phyloP scores from a whole-genome alignment of 352 stramenopile species.

The Globisporangium radiosum region DNA sequence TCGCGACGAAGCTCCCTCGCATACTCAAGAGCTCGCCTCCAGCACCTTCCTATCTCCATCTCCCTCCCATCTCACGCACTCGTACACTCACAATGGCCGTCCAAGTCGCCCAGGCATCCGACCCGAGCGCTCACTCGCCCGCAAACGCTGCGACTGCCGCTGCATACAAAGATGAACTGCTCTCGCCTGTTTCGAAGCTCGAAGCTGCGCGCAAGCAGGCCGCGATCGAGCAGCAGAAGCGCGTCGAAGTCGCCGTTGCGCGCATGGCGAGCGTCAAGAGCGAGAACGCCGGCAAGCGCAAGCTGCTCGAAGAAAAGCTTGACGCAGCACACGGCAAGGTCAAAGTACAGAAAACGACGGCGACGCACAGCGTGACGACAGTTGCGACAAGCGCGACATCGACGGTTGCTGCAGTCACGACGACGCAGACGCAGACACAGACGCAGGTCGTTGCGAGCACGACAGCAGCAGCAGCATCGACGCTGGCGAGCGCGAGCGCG shows the following conservation, averaged over 20 bases:
- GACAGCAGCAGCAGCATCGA: background rate
- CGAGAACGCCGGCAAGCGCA: constrained; percentile 49
- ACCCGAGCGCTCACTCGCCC: constrained; percentile 20
- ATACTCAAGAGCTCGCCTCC: no score
- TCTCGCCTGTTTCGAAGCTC: constrained; percentile 73
- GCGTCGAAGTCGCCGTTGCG: constrained; percentile 51
- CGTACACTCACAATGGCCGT: constrained; percentile 33
- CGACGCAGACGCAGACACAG: constrained; percentile 3
- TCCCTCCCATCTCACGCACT: no score
- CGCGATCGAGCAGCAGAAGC: constrained; percentile 59
- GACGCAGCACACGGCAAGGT: constrained; percentile 33
- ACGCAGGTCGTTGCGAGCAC: background rate
- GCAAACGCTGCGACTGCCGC: constrained; percentile 15
- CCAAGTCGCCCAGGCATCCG: constrained; percentile 53
- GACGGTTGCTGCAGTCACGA: background rate
- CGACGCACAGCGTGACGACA: constrained; percentile 16
- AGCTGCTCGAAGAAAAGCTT: constrained; percentile 34
- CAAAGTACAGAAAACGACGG: constrained; percentile 41
- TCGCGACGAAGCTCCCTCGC: no score
- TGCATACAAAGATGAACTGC: constrained; percentile 37
- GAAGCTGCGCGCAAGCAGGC: constrained; percentile 53
- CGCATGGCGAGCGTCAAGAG: constrained; percentile 50
- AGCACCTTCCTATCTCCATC: no score
- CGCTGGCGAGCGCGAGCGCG: background rate
- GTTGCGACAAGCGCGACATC: constrained; percentile 3